These are phyloP conservation scores for Mortierella hygrophila DNA, from an alignment of 192 early-diverging fungal species.

Conservation along the genomic window DNA sequence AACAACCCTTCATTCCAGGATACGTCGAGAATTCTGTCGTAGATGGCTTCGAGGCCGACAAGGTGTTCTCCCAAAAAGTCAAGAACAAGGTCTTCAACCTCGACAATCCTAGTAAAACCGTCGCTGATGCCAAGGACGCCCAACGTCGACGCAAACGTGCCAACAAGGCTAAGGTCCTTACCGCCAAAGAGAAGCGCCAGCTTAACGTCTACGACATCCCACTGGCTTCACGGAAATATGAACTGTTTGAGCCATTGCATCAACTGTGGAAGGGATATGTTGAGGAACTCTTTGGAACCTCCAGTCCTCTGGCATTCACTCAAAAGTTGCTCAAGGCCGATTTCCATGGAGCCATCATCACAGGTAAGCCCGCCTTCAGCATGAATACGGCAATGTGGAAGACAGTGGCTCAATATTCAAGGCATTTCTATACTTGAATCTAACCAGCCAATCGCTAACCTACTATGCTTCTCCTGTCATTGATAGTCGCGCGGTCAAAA, in stretches of 20 bases:
- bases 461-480: background rate
- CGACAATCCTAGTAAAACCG: slow-evolving; percentile 62
- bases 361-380: slow-evolving; percentile 62
- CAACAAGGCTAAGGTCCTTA: slow-evolving; percentile 68
- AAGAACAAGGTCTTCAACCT: slow-evolving; percentile 64
- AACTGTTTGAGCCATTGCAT: slow-evolving; percentile 79
- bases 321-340: slow-evolving; percentile 84
- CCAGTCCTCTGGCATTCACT: slow-evolving; percentile 31
- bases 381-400: background rate
- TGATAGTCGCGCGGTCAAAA: slow-evolving; percentile 76
- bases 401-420: no score
- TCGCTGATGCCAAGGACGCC: slow-evolving; percentile 39
- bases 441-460: background rate
- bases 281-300: slow-evolving; percentile 65
- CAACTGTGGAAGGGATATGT: slow-evolving; percentile 86
- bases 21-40: slow-evolving; percentile 32
- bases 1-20: slow-evolving; percentile 25
- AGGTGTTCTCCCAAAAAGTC: slow-evolving; percentile 63
- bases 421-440: no score
- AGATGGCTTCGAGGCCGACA: slow-evolving; percentile 35
- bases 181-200: slow-evolving; percentile 71
- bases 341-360: slow-evolving; percentile 85
- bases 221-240: slow-evolving; percentile 65
- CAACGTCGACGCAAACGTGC: slow-evolving; percentile 40
- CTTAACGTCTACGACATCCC: slow-evolving; percentile 77